phyloP scores from a whole-genome alignment of 2,329 filamentous ascomycete species.

The Aschersonia sp. region DNA sequence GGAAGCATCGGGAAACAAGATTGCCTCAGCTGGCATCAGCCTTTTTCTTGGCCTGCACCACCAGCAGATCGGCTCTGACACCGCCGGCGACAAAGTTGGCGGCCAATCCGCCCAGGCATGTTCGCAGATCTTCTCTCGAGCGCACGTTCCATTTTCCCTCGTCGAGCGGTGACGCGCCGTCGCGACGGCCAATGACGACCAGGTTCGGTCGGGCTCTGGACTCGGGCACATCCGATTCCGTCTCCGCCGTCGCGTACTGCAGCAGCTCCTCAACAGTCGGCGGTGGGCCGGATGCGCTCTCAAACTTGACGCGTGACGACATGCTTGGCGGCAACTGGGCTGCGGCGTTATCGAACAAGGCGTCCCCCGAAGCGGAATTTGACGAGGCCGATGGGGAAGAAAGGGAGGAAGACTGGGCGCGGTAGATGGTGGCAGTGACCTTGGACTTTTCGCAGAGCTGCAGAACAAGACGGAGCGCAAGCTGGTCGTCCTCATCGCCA shows the following conservation, averaged over 20 bases:
- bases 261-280: conserved; percentile 11
- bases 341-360: conserved; percentile 5
- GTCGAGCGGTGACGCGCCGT: conserved; percentile 5
- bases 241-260: conserved; percentile 6
- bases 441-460: conserved; percentile 70
- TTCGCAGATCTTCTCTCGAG: conserved; percentile 7
- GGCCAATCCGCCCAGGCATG: conserved; percentile 11
- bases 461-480: conserved; percentile 65
- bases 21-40: neutral
- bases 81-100: conserved; percentile 9
- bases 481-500: conserved; percentile 67
- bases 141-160: conserved; percentile 8
- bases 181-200: conserved; percentile 10
- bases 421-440: conserved; percentile 63
- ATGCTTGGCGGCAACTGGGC: conserved; percentile 4
- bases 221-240: conserved; percentile 1
- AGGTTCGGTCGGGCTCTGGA: conserved; percentile 6
- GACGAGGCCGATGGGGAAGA: neutral
- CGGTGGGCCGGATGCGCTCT: conserved; percentile 3
- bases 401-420: conserved; percentile 1
- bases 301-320: conserved; percentile 8
- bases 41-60: conserved; percentile 15
- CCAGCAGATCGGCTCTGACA: conserved; percentile 11
- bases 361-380: conserved; percentile 1
- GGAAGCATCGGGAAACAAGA: neutral